Percentiles rank a stretch among this genome's conserved stretches.
phyloP scores from a whole-genome alignment of 805 yeast species.

The Saturnispora silvae region DNA sequence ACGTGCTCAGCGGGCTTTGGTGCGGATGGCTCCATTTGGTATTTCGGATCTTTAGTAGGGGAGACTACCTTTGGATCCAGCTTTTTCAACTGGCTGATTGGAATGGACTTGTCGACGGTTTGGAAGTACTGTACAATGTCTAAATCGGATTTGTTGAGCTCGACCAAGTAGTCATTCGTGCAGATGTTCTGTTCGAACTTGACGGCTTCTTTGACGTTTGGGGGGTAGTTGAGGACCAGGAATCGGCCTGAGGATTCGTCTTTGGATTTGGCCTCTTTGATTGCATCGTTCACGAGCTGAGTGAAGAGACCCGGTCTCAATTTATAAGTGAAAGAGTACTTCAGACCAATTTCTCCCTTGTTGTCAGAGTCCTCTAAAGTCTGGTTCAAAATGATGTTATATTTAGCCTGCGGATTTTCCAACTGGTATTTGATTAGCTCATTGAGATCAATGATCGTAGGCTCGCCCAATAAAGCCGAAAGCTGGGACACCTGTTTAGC shows the following conservation, averaged over 20 bases:
- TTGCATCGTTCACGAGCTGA: slow-evolving; percentile 33
- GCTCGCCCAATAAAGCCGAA: slow-evolving; percentile 12
- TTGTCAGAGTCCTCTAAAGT: slow-evolving; percentile 21
- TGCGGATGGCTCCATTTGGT: neutral
- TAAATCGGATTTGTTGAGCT: slow-evolving; percentile 20
- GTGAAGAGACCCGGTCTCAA: slow-evolving; percentile 38
- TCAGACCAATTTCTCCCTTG: slow-evolving; percentile 18
- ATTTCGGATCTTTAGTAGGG: neutral
- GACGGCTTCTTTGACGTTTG: slow-evolving; percentile 52
- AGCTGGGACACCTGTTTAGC: slow-evolving; percentile 11
- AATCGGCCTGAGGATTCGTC: slow-evolving; percentile 34
- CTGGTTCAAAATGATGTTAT: slow-evolving; percentile 43
- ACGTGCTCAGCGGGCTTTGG: neutral
- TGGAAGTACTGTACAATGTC: slow-evolving; percentile 54
- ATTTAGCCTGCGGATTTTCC: slow-evolving; percentile 27
- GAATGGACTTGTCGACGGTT: slow-evolving; percentile 46
- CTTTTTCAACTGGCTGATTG: slow-evolving; percentile 15
- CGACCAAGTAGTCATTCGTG: slow-evolving; percentile 31
- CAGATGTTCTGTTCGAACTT: slow-evolving; percentile 65
- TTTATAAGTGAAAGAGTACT: slow-evolving; percentile 22
- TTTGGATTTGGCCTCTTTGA: slow-evolving; percentile 17
- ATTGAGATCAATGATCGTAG: slow-evolving; percentile 40
- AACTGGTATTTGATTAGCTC: slow-evolving; percentile 38
- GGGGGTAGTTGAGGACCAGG: slow-evolving; percentile 49
- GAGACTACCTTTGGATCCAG: slow-evolving; percentile 6